A percentile compares a stretch with the other conserved stretches of the same genome.
These are phyloP conservation scores for Trichosporon coremiiforme DNA, from an alignment of 1,284 basidiomycete species.

Conservation along the genomic window DNA sequence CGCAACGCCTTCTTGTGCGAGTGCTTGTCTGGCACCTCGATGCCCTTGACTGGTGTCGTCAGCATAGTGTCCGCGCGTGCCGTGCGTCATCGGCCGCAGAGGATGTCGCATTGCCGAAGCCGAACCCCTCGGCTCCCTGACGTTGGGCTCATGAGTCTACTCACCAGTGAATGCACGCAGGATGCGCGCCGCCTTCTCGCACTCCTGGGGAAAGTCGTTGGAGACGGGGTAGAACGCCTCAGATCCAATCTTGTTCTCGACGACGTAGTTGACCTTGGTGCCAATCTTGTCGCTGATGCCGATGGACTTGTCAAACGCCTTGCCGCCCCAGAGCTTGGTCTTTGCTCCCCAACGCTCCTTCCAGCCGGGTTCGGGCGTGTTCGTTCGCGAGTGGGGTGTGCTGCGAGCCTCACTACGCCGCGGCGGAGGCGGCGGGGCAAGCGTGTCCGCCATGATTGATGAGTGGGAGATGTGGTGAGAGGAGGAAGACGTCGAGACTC, in stretches of 20 bases:
- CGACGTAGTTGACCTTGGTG: slow-evolving; percentile 48
- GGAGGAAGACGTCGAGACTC: too few species aligned
- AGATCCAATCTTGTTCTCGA: slow-evolving; percentile 55
- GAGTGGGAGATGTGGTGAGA: background rate
- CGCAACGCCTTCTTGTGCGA: slow-evolving; percentile 57
- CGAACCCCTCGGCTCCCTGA: background rate
- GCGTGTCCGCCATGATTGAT: background rate
- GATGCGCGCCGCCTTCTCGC: slow-evolving; percentile 61
- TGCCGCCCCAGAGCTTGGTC: slow-evolving; percentile 45
- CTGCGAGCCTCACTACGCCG: slow-evolving; percentile 1
- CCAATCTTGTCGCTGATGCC: slow-evolving; percentile 51
- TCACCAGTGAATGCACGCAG: slow-evolving; percentile 57
- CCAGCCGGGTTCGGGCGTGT: slow-evolving; percentile 36
- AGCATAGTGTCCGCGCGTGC: too few species aligned
- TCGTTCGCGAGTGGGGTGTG: slow-evolving; percentile 23
- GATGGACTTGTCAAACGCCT: slow-evolving; percentile 47
- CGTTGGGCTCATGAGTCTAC: slow-evolving; percentile 25
- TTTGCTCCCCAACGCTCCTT: slow-evolving; percentile 42
- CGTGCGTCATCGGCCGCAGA: background rate
- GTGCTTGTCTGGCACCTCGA: slow-evolving; percentile 47
- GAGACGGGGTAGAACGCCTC: slow-evolving; percentile 61
- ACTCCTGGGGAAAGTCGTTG: slow-evolving; percentile 59
- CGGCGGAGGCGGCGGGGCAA: slow-evolving; percentile 1
- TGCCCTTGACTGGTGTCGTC: slow-evolving; percentile 44
- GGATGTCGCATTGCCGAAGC: background rate